A percentile compares a stretch with the other conserved stretches of the same genome.
These are phyloP conservation scores for Hericium coralloides DNA, from an alignment of 768 basidiomycete species.

Conservation along the genomic window DNA sequence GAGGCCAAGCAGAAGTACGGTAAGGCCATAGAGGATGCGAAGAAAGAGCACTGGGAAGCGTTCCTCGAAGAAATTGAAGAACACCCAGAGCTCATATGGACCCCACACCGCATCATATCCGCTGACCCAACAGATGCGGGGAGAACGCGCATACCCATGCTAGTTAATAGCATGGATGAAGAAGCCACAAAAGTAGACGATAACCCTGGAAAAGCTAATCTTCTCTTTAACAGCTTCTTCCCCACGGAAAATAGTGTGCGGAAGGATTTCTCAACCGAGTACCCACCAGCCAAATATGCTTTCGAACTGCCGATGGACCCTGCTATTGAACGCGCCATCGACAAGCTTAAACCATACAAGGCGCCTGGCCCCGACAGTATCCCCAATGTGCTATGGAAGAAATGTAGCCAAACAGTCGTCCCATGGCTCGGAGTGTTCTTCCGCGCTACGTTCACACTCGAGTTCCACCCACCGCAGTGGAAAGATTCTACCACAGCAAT, in stretches of 20 bases:
- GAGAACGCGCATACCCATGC: conserved; percentile 10
- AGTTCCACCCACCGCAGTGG: not conserved
- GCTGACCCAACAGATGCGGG: conserved; percentile 7
- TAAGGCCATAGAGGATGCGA: conserved; percentile 6
- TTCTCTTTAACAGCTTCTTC: conserved; percentile 19
- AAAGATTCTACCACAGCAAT: conserved; percentile 6
- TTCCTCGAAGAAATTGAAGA: conserved; percentile 13
- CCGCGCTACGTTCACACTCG: conserved; percentile 6
- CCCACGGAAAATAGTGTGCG: conserved; percentile 3
- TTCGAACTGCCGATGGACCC: conserved; percentile 8
- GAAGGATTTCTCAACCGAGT: not conserved
- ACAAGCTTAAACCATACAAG: conserved; percentile 12
- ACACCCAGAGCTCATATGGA: conserved; percentile 11
- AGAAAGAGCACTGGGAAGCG: conserved; percentile 17
- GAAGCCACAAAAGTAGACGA: not conserved
- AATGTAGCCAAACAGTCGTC: conserved; percentile 4
- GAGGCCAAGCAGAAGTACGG: conserved; percentile 5
- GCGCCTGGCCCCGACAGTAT: conserved; percentile 16
- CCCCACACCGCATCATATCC: conserved; percentile 4
- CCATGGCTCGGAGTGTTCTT: conserved; percentile 12
- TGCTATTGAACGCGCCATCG: conserved; percentile 6
- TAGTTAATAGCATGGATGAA: conserved; percentile 10
- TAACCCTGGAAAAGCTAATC: conserved; percentile 10
- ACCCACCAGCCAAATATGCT: not conserved
- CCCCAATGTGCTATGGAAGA: conserved; percentile 15